These are phyloP conservation scores for Lactarius quietus DNA, from an alignment of 768 basidiomycete species.

Conservation along the genomic window DNA sequence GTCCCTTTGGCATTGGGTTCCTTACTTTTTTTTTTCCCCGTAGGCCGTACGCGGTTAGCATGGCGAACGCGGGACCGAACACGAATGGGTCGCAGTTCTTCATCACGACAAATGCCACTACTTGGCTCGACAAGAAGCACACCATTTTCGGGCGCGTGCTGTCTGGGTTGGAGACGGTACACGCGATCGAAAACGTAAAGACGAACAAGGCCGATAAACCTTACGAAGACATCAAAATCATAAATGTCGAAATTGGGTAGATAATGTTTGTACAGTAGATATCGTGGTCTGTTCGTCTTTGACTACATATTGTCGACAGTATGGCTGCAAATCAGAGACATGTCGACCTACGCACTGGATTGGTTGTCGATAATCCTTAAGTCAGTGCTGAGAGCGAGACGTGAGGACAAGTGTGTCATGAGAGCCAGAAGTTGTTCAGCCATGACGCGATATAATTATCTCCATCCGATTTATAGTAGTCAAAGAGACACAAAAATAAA, in stretches of 20 bases:
- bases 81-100: conserved; percentile 99
- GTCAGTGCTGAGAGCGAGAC: too few species aligned
- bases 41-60: conserved; percentile 92
- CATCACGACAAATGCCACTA: conserved; percentile 91
- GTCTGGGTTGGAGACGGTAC: conserved; percentile 85
- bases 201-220: conserved; percentile 84
- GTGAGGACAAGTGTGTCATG: too few species aligned
- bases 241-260: conserved; percentile 72
- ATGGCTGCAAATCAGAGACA: too few species aligned
- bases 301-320: neutral
- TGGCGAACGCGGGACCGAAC: conserved; percentile 87
- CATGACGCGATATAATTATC: too few species aligned
- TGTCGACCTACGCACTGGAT: too few species aligned
- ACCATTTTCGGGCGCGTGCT: conserved; percentile 91
- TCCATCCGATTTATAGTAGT: too few species aligned
- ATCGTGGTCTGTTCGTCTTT: neutral
- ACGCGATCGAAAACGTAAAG: conserved; percentile 88
- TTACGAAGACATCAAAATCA: conserved; percentile 90
- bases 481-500: too few species aligned
- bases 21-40: conserved; percentile 2
- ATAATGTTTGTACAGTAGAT: neutral
- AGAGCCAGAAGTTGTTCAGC: too few species aligned
- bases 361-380: too few species aligned
- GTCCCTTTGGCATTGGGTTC: neutral
- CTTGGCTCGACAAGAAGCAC: conserved; percentile 90